phyloP scores from a whole-genome alignment of 2,329 filamentous ascomycete genomes.

The Nothophaeocryptopus gaeumannii region DNA sequence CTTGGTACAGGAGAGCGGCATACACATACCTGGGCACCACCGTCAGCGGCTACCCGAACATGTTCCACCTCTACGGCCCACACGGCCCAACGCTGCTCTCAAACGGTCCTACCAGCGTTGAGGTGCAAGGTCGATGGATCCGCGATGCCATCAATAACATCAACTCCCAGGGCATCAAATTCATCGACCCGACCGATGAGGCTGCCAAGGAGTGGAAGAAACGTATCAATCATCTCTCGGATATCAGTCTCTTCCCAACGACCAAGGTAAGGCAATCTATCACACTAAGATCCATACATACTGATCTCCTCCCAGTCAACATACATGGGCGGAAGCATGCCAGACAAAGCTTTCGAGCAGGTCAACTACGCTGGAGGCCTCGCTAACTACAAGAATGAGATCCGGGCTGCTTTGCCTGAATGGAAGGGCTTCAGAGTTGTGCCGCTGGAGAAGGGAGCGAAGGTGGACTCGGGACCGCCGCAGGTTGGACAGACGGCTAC shows the following conservation, averaged over 20 bases:
- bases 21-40: conserved; percentile 46
- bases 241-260: conserved; percentile 31
- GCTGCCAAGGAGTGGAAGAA: conserved; percentile 32
- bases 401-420: conserved; percentile 25
- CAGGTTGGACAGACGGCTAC: background rate
- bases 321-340: conserved; percentile 22
- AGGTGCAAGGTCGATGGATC: conserved; percentile 42
- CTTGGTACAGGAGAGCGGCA: conserved; percentile 21
- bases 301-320: background rate
- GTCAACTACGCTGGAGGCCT: conserved; percentile 32
- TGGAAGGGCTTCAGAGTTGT: conserved; percentile 28
- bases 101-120: conserved; percentile 42
- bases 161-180: conserved; percentile 28
- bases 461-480: too few relatives aligned
- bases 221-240: conserved; percentile 29
- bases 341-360: conserved; percentile 30
- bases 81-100: conserved; percentile 43
- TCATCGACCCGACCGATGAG: conserved; percentile 32
- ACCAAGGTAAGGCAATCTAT: conserved; percentile 27
- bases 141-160: conserved; percentile 28
- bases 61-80: conserved; percentile 37
- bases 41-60: conserved; percentile 37
- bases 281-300: too few relatives aligned
- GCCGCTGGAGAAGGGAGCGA: too few relatives aligned
- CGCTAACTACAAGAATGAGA: conserved; percentile 29